phyloP scores from a whole-genome alignment of 1,284 basidiomycete genomes.

The Sporisorium exsertum region DNA sequence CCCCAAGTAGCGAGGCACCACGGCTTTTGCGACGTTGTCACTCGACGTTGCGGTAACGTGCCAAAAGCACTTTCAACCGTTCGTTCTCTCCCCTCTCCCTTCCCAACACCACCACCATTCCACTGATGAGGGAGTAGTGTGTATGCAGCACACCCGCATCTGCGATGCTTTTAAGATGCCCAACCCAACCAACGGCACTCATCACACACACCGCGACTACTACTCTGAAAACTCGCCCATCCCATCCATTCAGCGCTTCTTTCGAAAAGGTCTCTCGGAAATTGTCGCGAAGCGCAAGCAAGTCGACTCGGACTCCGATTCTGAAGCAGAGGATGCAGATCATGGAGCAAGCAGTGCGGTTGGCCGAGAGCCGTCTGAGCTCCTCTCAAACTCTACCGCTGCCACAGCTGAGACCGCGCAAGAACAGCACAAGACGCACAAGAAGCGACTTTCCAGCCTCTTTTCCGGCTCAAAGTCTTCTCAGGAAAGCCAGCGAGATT shows the following conservation, averaged over 20 bases:
- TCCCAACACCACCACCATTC: neutral
- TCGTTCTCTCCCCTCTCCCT: neutral
- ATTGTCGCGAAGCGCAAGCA: constrained; percentile 34
- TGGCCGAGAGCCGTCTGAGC: constrained; percentile 1
- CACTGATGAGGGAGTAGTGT: neutral
- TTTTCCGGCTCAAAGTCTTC: constrained; percentile 12
- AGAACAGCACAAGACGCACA: neutral
- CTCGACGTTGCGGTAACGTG: neutral
- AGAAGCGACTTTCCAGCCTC: constrained; percentile 7
- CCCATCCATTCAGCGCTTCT: constrained; percentile 51
- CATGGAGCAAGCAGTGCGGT: neutral
- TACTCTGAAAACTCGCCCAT: constrained; percentile 44
- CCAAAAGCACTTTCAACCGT: neutral
- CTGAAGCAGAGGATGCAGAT: constrained; percentile 5
- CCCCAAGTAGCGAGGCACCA: neutral
- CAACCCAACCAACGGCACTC: constrained; percentile 8
- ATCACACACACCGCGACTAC: constrained; percentile 39
- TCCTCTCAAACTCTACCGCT: neutral
- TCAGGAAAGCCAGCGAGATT: constrained; percentile 6
- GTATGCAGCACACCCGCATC: neutral
- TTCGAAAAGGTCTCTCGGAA: constrained; percentile 41
- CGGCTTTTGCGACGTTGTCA: too few species aligned
- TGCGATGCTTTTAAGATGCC: constrained; percentile 1
- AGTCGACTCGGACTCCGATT: constrained; percentile 36
- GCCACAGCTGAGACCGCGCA: neutral